phyloP scores from a whole-genome alignment of 108 stramenopile species.

The Fragilariopsis cylindrus region DNA sequence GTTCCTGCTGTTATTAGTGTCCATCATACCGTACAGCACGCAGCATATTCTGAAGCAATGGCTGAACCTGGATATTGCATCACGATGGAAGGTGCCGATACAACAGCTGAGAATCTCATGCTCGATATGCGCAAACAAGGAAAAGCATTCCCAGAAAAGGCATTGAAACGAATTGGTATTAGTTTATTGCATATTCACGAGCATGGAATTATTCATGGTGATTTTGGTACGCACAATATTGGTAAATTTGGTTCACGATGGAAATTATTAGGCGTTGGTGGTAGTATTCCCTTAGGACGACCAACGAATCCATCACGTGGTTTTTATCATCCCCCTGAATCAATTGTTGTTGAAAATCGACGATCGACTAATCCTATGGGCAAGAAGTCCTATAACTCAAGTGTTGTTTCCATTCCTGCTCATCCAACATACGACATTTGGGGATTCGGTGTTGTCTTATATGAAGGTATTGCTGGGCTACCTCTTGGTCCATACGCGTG shows the following conservation, averaged over 20 bases:
- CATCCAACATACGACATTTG: slow-evolving; percentile 81
- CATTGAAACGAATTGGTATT: slow-evolving; percentile 83
- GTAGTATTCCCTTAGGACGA: slow-evolving; percentile 68
- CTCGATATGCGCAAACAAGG: slow-evolving; percentile 79
- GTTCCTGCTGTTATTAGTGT: slow-evolving; percentile 91
- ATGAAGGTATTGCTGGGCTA: slow-evolving; percentile 76
- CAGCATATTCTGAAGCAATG: slow-evolving; percentile 88
- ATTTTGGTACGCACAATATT: slow-evolving; percentile 90
- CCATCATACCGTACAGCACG: slow-evolving; percentile 90
- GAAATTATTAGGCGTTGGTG: slow-evolving; percentile 87
- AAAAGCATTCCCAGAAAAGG: slow-evolving; percentile 76
- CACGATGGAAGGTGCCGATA: slow-evolving; percentile 91
- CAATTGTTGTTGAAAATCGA: slow-evolving; percentile 68
- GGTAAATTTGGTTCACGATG: slow-evolving; percentile 87
- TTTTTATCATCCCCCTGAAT: slow-evolving; percentile 87
- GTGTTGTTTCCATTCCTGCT: slow-evolving; percentile 68
- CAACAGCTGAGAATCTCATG: slow-evolving; percentile 89
- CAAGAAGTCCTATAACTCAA: slow-evolving; percentile 63
- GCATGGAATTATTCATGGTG: slow-evolving; percentile 84
- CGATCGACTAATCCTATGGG: slow-evolving; percentile 39
- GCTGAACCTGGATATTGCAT: slow-evolving; percentile 91
- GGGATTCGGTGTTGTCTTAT: slow-evolving; percentile 82
- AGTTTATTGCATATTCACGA: slow-evolving; percentile 87
- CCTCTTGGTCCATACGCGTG: slow-evolving; percentile 81
- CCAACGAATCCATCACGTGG: slow-evolving; percentile 80